Evolutionary conservation across 768 basidiomycete genomes (phyloP).

Genomic region (Punctularia strigosozonata): DNA sequence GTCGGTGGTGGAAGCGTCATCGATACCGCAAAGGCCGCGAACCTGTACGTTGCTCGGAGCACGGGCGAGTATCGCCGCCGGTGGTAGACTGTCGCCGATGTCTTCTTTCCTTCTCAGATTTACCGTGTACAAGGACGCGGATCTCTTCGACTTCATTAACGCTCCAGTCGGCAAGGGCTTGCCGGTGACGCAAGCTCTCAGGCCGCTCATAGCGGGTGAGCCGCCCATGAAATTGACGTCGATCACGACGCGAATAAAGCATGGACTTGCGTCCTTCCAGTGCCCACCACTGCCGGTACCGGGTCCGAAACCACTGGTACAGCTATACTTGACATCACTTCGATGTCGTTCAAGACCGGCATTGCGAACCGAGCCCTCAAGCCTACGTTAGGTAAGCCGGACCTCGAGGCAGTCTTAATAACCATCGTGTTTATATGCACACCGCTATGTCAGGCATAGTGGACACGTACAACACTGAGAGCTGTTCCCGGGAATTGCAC

Average conservation of each 20-base stretch:
- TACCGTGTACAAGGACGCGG: conserved; percentile 82
- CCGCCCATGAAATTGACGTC: background rate
- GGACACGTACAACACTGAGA: conserved; percentile 85
- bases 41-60: conserved; percentile 49
- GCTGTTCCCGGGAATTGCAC: conserved; percentile 85
- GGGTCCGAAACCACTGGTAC: conserved; percentile 94
- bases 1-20: conserved; percentile 93
- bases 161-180: conserved; percentile 90
- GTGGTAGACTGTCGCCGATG: background rate
- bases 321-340: conserved; percentile 88
- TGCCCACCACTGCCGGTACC: conserved; percentile 75
- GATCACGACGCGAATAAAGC: background rate
- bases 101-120: conserved; percentile 36
- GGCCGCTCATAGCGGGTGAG: conserved; percentile 75
- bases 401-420: conserved; percentile 39
- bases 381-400: conserved; percentile 76
- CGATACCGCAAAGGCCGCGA: conserved; percentile 93
- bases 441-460: too few relatives aligned
- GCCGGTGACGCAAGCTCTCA: conserved; percentile 61
- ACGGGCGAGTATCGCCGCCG: too few relatives aligned
- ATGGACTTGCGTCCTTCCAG: conserved; percentile 14
- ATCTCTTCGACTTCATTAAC: conserved; percentile 94
- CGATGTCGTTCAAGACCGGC: conserved; percentile 89
- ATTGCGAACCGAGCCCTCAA: conserved; percentile 89
- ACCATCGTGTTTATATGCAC: background rate